Conservation (phyloP, 306 rosid genomes). For the Dicorynia guianensis region DNA sequence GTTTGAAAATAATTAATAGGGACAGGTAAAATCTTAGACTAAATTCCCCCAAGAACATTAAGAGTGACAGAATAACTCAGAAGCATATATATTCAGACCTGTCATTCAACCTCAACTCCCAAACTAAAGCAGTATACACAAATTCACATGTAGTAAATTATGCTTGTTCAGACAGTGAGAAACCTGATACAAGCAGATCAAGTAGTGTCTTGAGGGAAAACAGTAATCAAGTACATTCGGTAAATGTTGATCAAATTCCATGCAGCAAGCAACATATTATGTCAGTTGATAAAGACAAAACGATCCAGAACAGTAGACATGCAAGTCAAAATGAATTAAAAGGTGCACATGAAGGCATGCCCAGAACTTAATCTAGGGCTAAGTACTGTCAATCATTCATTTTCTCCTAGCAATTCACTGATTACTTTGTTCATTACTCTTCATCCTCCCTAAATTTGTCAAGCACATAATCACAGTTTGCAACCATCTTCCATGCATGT, state of each 20-base stretch:
- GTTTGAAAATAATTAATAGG: not conserved
- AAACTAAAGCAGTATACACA: constrained; percentile 19
- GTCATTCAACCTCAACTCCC: constrained; percentile 7
- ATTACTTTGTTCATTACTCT: too few relatives aligned
- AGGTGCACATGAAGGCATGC: too few relatives aligned
- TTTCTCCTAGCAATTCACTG: not conserved
- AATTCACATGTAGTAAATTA: not conserved
- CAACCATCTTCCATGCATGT: constrained; percentile 9
- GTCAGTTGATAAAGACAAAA: too few relatives aligned
- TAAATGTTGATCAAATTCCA: not conserved
- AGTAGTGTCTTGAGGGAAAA: not conserved
- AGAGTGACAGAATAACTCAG: not conserved
- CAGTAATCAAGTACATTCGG: not conserved
- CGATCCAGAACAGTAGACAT: too few relatives aligned
- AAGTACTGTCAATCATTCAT: constrained; percentile 26
- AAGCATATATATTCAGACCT: constrained; percentile 1
- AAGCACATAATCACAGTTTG: constrained; percentile 5
- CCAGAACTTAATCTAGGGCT: not conserved
- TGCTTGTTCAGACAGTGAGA: not conserved
- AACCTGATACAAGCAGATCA: not conserved
- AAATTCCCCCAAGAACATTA: not conserved
- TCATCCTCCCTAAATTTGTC: not conserved
- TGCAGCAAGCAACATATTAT: too few relatives aligned
- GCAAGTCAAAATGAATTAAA: too few relatives aligned
- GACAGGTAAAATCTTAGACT: constrained; percentile 3